These are phyloP conservation scores for Salix brachista DNA, from an alignment of 345 rosid genomes.

Conservation along the genomic window DNA sequence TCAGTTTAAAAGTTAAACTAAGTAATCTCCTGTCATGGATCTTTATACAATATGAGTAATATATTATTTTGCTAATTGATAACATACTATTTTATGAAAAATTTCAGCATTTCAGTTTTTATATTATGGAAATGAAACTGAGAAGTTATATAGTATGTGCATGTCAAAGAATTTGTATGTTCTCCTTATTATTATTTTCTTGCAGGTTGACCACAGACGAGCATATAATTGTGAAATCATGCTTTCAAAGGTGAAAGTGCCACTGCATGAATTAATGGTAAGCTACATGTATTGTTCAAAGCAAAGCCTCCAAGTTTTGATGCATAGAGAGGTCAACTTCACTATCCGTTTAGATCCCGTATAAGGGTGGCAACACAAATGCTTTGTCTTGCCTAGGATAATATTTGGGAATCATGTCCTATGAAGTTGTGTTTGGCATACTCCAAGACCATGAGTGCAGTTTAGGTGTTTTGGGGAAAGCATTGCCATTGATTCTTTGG, in stretches of 20 bases:
- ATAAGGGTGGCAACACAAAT: neutral
- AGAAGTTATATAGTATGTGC: neutral
- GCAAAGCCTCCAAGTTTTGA: neutral
- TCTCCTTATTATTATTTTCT: neutral
- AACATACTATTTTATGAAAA: neutral
- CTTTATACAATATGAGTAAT: neutral
- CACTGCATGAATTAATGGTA: conserved; percentile 82
- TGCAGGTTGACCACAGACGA: conserved; percentile 89
- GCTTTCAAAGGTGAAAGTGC: conserved; percentile 97
- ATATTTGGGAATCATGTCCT: neutral
- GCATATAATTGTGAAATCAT: conserved; percentile 97
- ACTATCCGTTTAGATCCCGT: neutral
- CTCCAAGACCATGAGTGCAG: neutral
- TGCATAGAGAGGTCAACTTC: neutral
- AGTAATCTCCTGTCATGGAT: neutral
- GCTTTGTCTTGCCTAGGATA: neutral
- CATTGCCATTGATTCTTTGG: neutral
- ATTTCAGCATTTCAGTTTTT: neutral
- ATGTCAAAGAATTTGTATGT: neutral
- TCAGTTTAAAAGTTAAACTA: neutral
- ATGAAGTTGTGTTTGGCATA: neutral
- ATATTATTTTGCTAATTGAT: neutral
- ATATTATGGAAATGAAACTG: neutral
- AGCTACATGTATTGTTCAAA: conserved; percentile 8
- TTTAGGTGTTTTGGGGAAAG: neutral